A percentile compares a stretch with the other conserved stretches of the same genome.
Conservation (phyloP, 192 early-diverging fungal species). For the Dissophora ornata region DNA sequence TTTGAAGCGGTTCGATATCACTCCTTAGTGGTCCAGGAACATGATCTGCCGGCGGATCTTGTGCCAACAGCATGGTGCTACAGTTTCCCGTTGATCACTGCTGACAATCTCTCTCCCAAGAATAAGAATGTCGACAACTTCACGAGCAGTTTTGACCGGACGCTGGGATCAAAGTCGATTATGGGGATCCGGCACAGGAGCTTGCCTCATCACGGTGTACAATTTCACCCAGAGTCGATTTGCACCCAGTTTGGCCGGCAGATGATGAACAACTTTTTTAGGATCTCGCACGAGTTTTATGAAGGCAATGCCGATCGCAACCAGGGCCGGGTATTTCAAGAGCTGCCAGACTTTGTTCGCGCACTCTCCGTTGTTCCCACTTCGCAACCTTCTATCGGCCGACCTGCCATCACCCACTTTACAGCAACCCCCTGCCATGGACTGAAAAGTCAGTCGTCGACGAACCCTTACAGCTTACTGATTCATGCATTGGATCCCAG, state of each 20-base stretch:
- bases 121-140: constrained; percentile 15
- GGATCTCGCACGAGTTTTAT: constrained; percentile 60
- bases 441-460: background rate
- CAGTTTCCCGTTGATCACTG: constrained; percentile 46
- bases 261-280: constrained; percentile 81
- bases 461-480: constrained; percentile 51
- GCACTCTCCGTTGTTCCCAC: constrained; percentile 22
- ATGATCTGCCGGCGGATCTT: constrained; percentile 70
- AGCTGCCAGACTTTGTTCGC: constrained; percentile 44
- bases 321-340: too few species aligned
- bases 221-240: constrained; percentile 97
- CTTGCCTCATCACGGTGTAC: constrained; percentile 87
- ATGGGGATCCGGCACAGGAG: constrained; percentile 83
- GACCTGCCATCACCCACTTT: too few species aligned
- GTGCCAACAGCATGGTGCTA: constrained; percentile 71
- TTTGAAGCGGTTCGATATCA: constrained; percentile 93
- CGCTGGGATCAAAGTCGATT: constrained; percentile 57
- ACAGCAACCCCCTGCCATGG: background rate
- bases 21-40: constrained; percentile 78
- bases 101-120: constrained; percentile 34
- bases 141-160: constrained; percentile 3
- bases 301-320: background rate
- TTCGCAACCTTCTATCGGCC: background rate
- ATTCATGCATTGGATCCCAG: constrained; percentile 33
- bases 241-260: constrained; percentile 81